Percentiles rank a stretch among this genome's conserved stretches.
Evolutionary conservation across 148 eudicot species (phyloP).

Genomic region (Vaccinium macrocarpon): DNA sequence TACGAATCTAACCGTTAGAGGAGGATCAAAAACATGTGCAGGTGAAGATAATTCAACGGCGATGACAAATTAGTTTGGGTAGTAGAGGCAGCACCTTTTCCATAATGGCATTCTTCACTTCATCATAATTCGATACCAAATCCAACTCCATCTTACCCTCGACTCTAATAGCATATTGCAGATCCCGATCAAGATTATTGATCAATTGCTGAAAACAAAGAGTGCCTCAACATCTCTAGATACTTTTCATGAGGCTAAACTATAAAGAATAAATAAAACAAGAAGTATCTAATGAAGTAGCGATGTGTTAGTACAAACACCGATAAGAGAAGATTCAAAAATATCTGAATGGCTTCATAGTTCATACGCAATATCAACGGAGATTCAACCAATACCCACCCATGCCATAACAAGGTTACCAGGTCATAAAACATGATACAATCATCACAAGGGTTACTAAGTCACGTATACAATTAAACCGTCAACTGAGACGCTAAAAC

Average conservation of each 20-base stretch:
- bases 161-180: constrained; percentile 94
- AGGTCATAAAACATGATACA: background rate
- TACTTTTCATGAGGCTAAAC: background rate
- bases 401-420: background rate
- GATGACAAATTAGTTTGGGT: background rate
- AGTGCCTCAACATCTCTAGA: constrained; percentile 15
- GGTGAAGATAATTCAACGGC: background rate
- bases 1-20: background rate
- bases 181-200: constrained; percentile 95
- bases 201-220: constrained; percentile 66
- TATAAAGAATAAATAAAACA: background rate
- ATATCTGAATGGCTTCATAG: background rate
- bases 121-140: constrained; percentile 73
- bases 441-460: background rate
- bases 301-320: background rate
- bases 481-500: background rate
- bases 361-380: background rate
- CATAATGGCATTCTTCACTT: constrained; percentile 75
- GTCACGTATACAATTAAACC: background rate
- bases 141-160: constrained; percentile 98
- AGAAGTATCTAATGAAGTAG: background rate
- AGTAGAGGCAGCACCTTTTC: constrained; percentile 62
- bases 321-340: background rate
- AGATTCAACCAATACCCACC: background rate
- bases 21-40: constrained; percentile 1